Evolutionary conservation across 257 asterid species (phyloP), one percentile per base, ranked within the genome.

Genomic region (Solanum gandarillasii): DNA sequence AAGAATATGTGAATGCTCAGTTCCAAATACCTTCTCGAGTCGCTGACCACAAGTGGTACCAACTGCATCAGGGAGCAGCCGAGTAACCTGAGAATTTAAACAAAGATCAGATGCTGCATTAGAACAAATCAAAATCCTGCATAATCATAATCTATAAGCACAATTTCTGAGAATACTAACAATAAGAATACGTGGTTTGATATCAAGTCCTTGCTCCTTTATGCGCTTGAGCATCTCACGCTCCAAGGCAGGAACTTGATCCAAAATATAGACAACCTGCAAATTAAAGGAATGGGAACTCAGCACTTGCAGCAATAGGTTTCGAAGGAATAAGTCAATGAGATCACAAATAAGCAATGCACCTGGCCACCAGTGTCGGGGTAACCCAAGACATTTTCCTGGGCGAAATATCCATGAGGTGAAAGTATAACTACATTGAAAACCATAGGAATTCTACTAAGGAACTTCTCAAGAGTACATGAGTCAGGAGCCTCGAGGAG

Each of bases 311-410:
- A 6, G 8, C 29, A 41, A 12, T 0, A 62, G 46, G 43, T 8
- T 27, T 31, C 32, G 10, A 39, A 12, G 18, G 8, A 23, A 75
- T 18, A 35, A 70, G 41, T 85, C 83, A 6, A 32, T 9, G 32
- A 20, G 55, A 89, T 65, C 55, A 29, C 14, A n/a, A 25, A 75
- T 62, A 12, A 5, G 83, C 58, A 72, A 27, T 36, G 31, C 85
- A 95, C 99, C 96, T 97, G 99, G 88, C 99, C 99, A 70, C 99
- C 99, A 5, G 99, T 97, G 79, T 97, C 99, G 0, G 99, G 99
- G 83, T 94, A 97, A 5, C 99, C 99, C 89, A 97, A 90, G 39
- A 97, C 99, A 85, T 97, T 97, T 89, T 97, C 99, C 88, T 97
- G 99, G 71, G 99, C 99, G 87, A 97, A 97, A 95, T 97, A 97